Percentiles rank a stretch among this genome's conserved stretches.
phyloP scores from a whole-genome alignment of 106 monocot genomes.

The Apostasia shenzhenica region DNA sequence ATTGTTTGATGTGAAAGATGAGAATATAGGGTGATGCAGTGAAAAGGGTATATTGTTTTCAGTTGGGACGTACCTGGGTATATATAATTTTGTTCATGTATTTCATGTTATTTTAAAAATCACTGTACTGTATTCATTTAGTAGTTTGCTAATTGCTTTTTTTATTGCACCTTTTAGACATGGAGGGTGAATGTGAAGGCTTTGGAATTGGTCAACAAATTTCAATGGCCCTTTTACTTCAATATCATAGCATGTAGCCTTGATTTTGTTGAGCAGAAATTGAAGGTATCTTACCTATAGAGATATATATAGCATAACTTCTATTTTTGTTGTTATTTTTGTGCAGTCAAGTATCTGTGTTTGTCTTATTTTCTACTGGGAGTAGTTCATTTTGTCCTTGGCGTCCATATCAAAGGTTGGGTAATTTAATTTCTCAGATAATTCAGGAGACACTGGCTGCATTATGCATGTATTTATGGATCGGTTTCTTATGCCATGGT shows the following conservation, averaged over 20 bases:
- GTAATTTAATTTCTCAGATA: no score
- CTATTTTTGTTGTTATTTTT: neutral
- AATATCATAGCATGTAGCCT: neutral
- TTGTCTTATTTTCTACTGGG: no score
- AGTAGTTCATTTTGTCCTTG: no score
- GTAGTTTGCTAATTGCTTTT: neutral
- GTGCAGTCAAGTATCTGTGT: neutral
- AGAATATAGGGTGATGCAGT: no score
- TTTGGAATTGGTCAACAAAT: constrained; percentile 50
- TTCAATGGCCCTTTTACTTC: constrained; percentile 55
- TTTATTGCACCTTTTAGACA: constrained; percentile 33
- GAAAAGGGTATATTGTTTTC: no score
- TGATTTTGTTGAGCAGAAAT: neutral
- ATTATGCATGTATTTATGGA: no score
- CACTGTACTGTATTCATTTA: no score
- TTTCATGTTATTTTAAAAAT: neutral
- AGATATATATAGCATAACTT: neutral
- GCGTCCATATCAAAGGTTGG: no score
- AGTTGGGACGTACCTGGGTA: neutral
- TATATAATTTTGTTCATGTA: neutral
- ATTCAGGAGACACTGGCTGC: no score
- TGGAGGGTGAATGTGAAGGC: constrained; percentile 63
- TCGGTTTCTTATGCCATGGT: no score
- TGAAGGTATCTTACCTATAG: neutral
- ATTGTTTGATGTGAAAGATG: no score